Conservation (phyloP, 116 monocot species). For the Thalassia testudinum region DNA sequence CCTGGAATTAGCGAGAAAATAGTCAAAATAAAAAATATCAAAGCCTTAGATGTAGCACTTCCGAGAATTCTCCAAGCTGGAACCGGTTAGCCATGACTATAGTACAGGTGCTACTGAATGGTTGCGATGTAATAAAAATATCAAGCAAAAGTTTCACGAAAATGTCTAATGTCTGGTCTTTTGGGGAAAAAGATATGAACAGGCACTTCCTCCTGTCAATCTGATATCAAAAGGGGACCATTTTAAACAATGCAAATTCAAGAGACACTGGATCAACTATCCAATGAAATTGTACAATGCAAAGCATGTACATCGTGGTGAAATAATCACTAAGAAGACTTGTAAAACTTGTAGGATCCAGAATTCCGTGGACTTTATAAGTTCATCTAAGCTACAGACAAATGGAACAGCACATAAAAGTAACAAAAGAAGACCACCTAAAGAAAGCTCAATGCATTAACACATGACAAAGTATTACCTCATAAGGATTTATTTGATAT, state of each 20-base stretch:
- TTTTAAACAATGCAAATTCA: too few species aligned
- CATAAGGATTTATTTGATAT: conserved; percentile 40
- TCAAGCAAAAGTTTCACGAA: neutral
- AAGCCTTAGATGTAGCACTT: neutral
- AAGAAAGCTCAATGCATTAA: neutral
- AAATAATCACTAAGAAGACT: too few species aligned
- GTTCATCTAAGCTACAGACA: too few species aligned
- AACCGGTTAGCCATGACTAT: neutral
- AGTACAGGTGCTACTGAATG: neutral
- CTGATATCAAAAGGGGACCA: too few species aligned
- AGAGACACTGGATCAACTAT: too few species aligned
- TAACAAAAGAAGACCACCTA: neutral
- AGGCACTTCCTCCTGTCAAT: too few species aligned
- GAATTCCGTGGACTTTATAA: too few species aligned
- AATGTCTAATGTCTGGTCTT: neutral
- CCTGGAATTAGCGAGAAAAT: conserved; percentile 16
- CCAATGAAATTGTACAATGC: too few species aligned
- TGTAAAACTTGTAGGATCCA: too few species aligned
- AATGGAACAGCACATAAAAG: neutral
- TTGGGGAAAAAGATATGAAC: neutral
- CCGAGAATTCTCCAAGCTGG: neutral
- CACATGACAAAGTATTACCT: neutral
- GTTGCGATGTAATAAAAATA: neutral
- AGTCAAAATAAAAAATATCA: neutral
- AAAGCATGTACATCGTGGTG: too few species aligned